These are phyloP conservation scores for Marasmius fiardii DNA, from an alignment of 1,284 basidiomycete genomes.

Conservation along the genomic window DNA sequence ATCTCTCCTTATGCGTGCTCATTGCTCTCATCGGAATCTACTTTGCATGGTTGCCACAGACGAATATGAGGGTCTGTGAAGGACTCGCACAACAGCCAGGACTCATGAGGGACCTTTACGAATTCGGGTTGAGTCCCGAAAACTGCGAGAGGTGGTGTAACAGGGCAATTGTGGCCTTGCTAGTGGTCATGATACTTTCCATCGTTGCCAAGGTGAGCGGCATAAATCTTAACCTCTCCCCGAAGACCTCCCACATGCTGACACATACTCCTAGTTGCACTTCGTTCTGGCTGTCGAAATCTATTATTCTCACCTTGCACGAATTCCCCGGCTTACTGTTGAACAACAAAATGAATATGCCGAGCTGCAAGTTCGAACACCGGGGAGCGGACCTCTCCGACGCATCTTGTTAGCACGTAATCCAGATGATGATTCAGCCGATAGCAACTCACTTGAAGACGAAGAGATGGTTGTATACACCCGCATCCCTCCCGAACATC, in stretches of 20 bases:
- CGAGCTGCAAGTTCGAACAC: not conserved
- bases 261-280: slow-evolving; percentile 48
- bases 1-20: slow-evolving; percentile 63
- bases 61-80: slow-evolving; percentile 64
- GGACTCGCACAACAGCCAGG: slow-evolving; percentile 71
- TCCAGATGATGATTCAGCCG: slow-evolving; percentile 1
- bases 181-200: slow-evolving; percentile 53
- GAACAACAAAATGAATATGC: not conserved
- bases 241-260: slow-evolving; percentile 5
- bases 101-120: slow-evolving; percentile 64
- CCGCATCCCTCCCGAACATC: slow-evolving; percentile 54
- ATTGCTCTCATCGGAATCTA: slow-evolving; percentile 54
- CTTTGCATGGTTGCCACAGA: slow-evolving; percentile 51
- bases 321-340: slow-evolving; percentile 13
- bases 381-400: not conserved
- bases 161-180: slow-evolving; percentile 48
- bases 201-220: slow-evolving; percentile 60
- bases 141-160: slow-evolving; percentile 79
- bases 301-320: slow-evolving; percentile 53
- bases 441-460: slow-evolving; percentile 16
- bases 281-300: slow-evolving; percentile 67
- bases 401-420: not conserved
- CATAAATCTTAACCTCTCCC: slow-evolving; percentile 2
- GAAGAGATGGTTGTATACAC: slow-evolving; percentile 55
- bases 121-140: slow-evolving; percentile 69